phyloP scores from a whole-genome alignment of 2,329 filamentous ascomycete species.

The Alternaria burnsii region DNA sequence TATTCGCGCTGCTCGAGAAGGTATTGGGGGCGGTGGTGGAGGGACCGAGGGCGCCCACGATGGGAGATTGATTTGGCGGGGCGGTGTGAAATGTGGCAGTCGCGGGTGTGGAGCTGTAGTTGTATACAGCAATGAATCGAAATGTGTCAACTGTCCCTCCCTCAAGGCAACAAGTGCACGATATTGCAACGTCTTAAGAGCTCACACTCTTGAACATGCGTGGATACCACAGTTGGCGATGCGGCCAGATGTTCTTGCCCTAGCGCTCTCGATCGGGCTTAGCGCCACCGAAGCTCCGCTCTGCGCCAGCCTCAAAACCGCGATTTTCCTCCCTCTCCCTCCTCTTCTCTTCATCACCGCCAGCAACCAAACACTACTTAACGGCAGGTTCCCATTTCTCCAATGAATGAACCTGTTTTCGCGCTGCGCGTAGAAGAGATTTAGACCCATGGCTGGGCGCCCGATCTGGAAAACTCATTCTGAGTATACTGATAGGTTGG shows the following conservation, averaged over 20 bases:
- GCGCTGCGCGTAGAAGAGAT: slow-evolving; percentile 72
- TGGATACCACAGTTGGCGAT: slow-evolving; percentile 16
- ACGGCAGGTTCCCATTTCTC: slow-evolving; percentile 60
- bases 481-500: slow-evolving; percentile 69
- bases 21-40: slow-evolving; percentile 20
- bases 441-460: slow-evolving; percentile 74
- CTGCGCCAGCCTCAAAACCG: slow-evolving; percentile 31
- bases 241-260: slow-evolving; percentile 27
- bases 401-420: slow-evolving; percentile 68
- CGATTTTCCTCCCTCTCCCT: slow-evolving; percentile 49
- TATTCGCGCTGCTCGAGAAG: not conserved
- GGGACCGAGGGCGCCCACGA: slow-evolving; percentile 46
- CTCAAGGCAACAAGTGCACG: slow-evolving; percentile 20
- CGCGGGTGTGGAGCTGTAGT: slow-evolving; percentile 13
- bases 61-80: slow-evolving; percentile 36
- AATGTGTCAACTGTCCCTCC: slow-evolving; percentile 16
- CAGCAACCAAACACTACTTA: slow-evolving; percentile 69
- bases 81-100: slow-evolving; percentile 24
- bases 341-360: slow-evolving; percentile 59
- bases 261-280: slow-evolving; percentile 26
- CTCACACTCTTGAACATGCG: slow-evolving; percentile 20
- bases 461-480: slow-evolving; percentile 71
- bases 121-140: slow-evolving; percentile 1
- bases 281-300: slow-evolving; percentile 30
- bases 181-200: slow-evolving; percentile 38